Percentiles rank a stretch among this genome's conserved stretches.
Evolutionary conservation across 306 rosid species (phyloP).

Genomic region (Lathyrus oleraceus): DNA sequence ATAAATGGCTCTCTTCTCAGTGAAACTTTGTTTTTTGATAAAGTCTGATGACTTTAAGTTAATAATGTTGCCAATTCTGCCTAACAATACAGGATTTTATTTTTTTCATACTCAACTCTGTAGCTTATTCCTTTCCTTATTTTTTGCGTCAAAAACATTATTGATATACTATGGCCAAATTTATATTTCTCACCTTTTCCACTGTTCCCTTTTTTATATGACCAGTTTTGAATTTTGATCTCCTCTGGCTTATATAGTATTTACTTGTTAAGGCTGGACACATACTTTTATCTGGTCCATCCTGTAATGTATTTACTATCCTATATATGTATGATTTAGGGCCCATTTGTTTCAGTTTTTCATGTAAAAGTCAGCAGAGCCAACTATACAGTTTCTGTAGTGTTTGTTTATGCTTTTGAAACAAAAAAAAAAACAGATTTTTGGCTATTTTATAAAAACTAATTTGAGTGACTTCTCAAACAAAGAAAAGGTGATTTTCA

Average conservation of each 20-base stretch:
- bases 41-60: too few relatives aligned
- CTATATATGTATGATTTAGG: not conserved
- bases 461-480: too few relatives aligned
- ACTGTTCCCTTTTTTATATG: not conserved
- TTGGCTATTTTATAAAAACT: not conserved
- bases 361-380: not conserved
- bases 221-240: not conserved
- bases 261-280: not conserved
- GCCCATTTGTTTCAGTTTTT: not conserved
- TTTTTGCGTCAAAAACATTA: not conserved
- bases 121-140: too few relatives aligned
- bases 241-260: not conserved
- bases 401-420: not conserved
- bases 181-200: not conserved
- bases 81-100: too few relatives aligned
- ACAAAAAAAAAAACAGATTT: too few relatives aligned
- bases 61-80: too few relatives aligned
- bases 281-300: too few relatives aligned
- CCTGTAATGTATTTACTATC: too few relatives aligned
- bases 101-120: too few relatives aligned
- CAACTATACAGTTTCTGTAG: not conserved
- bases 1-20: too few relatives aligned
- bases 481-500: not conserved
- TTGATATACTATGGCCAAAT: conserved; percentile 6
- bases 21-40: too few relatives aligned